These are phyloP conservation scores for Salvia sclarea DNA, from an alignment of 305 asterid genomes.

Conservation along the genomic window DNA sequence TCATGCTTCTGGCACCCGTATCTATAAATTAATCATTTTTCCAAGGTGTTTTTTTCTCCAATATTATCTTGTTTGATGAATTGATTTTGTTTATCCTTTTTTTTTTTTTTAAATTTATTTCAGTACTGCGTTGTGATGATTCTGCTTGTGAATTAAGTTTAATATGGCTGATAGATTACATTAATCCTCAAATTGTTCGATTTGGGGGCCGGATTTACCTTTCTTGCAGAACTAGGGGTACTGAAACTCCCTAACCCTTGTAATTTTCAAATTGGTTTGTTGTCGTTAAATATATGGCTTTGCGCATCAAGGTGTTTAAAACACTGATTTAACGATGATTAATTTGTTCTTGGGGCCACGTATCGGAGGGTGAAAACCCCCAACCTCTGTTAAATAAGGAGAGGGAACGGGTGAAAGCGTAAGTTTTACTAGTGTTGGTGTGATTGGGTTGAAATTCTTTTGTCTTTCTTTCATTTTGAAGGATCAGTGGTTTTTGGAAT, in stretches of 20 bases:
- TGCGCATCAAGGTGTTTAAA: background rate
- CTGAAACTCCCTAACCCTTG: background rate
- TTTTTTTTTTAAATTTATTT: background rate
- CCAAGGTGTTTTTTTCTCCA: background rate
- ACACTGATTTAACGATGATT: background rate
- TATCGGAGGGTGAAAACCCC: background rate
- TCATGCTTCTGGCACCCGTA: background rate
- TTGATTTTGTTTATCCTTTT: background rate
- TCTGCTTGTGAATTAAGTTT: background rate
- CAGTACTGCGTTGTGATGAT: background rate
- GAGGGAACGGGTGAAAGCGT: background rate
- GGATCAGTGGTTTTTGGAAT: background rate
- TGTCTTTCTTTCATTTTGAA: conserved; percentile 1
- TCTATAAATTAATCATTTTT: background rate
- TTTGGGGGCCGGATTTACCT: background rate
- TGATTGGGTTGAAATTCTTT: background rate
- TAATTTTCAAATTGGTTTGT: background rate
- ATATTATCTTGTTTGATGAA: conserved; percentile 6
- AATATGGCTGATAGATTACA: background rate
- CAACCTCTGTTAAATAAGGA: background rate
- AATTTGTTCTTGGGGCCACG: background rate
- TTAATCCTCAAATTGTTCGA: background rate
- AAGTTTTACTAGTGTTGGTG: background rate
- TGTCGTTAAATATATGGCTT: background rate
- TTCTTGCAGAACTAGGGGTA: background rate